Conservation (phyloP, 345 rosid species). For the Heritiera littoralis region DNA sequence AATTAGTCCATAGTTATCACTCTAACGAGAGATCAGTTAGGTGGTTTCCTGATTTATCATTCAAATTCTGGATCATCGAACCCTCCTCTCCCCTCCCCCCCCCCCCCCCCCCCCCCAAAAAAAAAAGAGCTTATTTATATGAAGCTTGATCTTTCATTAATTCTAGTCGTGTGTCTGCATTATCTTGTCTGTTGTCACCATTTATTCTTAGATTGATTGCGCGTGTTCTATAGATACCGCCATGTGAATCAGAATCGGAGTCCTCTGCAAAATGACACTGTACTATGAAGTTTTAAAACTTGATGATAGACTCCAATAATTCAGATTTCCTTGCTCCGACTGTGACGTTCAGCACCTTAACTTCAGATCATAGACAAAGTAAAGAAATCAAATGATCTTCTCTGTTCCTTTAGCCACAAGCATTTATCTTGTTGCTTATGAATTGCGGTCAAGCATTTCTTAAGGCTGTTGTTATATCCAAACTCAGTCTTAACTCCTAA, state of each 20-base stretch:
- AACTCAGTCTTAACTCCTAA: background rate
- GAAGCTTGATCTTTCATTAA: slow-evolving; percentile 21
- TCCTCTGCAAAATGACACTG: slow-evolving; percentile 14
- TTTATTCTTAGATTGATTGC: slow-evolving; percentile 22
- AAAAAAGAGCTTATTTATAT: slow-evolving; percentile 31
- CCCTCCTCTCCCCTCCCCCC: background rate
- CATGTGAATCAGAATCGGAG: slow-evolving; percentile 15
- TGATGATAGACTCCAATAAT: slow-evolving; percentile 26
- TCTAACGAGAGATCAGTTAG: slow-evolving; percentile 30
- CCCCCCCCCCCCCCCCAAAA: too few species aligned
- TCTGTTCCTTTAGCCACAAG: background rate
- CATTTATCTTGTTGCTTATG: background rate
- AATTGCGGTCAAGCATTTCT: background rate
- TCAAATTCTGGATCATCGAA: slow-evolving; percentile 35
- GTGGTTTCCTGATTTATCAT: slow-evolving; percentile 33
- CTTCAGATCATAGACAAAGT: background rate
- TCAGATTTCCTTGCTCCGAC: slow-evolving; percentile 26
- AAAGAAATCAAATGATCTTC: slow-evolving; percentile 2
- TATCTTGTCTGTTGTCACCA: background rate
- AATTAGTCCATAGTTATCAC: slow-evolving; percentile 32
- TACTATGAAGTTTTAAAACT: slow-evolving; percentile 19
- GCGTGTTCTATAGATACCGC: slow-evolving; percentile 11
- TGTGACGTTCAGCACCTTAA: background rate
- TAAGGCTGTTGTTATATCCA: too few species aligned
- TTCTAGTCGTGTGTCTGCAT: background rate